phyloP scores from a whole-genome alignment of 331 rosid genomes.

The Malus hybrid region DNA sequence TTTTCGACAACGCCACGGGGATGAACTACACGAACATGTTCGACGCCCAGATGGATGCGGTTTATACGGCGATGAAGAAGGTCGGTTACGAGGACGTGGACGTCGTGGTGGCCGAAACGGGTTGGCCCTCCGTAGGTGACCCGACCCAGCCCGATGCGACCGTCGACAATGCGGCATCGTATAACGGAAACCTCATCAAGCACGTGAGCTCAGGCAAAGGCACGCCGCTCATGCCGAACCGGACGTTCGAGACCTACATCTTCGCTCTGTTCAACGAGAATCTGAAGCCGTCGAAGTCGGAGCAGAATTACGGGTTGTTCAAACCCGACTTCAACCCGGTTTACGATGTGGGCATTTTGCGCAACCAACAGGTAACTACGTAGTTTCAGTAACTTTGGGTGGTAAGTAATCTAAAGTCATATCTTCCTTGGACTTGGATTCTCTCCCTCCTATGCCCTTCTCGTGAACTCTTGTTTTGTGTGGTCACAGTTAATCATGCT shows the following conservation, averaged over 20 bases:
- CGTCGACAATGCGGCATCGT: constrained; percentile 56
- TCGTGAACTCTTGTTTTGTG: too few relatives aligned
- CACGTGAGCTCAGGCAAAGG: constrained; percentile 69
- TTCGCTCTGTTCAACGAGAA: constrained; percentile 74
- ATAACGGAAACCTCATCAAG: constrained; percentile 58
- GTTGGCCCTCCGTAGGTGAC: constrained; percentile 84
- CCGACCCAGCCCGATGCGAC: constrained; percentile 55
- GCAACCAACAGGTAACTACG: constrained; percentile 33
- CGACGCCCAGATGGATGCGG: constrained; percentile 85
- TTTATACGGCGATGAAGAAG: constrained; percentile 72
- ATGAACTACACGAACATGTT: constrained; percentile 75
- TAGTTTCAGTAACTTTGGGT: background rate
- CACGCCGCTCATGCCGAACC: constrained; percentile 75
- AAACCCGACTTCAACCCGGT: constrained; percentile 58
- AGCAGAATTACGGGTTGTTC: constrained; percentile 72
- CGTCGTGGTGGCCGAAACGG: constrained; percentile 66
- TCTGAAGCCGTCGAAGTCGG: constrained; percentile 51
- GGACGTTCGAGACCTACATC: constrained; percentile 55
- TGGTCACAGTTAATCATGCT: too few relatives aligned
- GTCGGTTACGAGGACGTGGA: constrained; percentile 71
- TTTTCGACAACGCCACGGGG: constrained; percentile 48
- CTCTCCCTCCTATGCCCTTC: too few relatives aligned
- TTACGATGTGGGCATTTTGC: constrained; percentile 55
- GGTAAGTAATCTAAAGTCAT: background rate
- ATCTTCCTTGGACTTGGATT: background rate